Evolutionary conservation across 805 yeast genomes (phyloP).

Genomic region (Vanderwaltozyma tropicalis): DNA sequence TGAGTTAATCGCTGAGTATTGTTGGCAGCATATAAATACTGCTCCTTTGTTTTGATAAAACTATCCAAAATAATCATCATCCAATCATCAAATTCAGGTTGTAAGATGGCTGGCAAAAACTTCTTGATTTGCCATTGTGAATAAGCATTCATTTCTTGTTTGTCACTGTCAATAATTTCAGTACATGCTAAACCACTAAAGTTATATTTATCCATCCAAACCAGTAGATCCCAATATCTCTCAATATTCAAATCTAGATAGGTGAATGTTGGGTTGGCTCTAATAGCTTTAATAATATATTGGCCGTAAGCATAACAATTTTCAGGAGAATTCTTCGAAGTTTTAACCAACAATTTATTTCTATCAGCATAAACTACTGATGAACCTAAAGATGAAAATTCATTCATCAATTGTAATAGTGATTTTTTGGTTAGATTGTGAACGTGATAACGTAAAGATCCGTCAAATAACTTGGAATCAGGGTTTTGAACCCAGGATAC

Average conservation of each 20-base stretch:
- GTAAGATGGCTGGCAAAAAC: constrained; percentile 65
- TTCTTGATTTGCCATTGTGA: constrained; percentile 75
- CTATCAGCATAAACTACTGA: constrained; percentile 69
- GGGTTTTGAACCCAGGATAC: constrained; percentile 80
- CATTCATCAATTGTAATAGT: constrained; percentile 64
- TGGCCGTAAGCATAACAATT: constrained; percentile 88
- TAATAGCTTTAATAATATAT: constrained; percentile 63
- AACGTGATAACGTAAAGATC: constrained; percentile 72
- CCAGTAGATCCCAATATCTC: constrained; percentile 82
- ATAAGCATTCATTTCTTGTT: constrained; percentile 30
- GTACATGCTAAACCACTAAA: constrained; percentile 60
- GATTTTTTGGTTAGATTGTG: constrained; percentile 80
- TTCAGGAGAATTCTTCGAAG: constrained; percentile 68
- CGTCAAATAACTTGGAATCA: constrained; percentile 64
- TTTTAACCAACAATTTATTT: constrained; percentile 60
- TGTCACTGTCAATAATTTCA: constrained; percentile 29
- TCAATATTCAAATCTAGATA: constrained; percentile 65
- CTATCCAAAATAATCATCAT: constrained; percentile 63
- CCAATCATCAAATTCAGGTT: constrained; percentile 85
- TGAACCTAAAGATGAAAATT: constrained; percentile 72
- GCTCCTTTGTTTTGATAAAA: constrained; percentile 44
- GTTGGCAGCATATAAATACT: constrained; percentile 19
- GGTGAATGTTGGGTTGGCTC: constrained; percentile 73
- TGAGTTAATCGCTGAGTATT: constrained; percentile 62
- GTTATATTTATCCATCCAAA: constrained; percentile 92